Conservation (phyloP, 2,329 filamentous ascomycete species). For the Exophiala xenobiotica region DNA sequence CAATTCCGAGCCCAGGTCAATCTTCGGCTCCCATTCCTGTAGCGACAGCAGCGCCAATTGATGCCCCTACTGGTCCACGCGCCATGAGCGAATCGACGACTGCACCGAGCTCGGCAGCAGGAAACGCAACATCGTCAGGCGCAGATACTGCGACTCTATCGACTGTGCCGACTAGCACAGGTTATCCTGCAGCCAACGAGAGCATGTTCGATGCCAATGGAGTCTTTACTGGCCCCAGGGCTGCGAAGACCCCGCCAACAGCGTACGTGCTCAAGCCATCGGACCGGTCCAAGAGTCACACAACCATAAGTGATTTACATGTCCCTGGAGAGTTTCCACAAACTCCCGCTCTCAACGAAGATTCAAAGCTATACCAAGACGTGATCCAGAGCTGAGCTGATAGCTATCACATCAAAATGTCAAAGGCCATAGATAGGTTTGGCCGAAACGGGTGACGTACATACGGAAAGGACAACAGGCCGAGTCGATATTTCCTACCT, state of each 20-base stretch:
- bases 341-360: slow-evolving; percentile 16
- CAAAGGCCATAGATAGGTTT: neutral
- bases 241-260: slow-evolving; percentile 16
- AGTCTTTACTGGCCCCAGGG: slow-evolving; percentile 14
- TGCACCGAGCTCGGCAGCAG: slow-evolving; percentile 22
- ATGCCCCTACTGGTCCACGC: slow-evolving; percentile 24
- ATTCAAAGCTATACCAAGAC: slow-evolving; percentile 15
- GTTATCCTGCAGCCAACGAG: slow-evolving; percentile 9
- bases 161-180: slow-evolving; percentile 26
- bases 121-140: slow-evolving; percentile 19
- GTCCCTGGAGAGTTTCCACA: slow-evolving; percentile 66
- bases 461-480: slow-evolving; percentile 2
- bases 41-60: slow-evolving; percentile 21
- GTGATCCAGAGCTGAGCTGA: slow-evolving; percentile 14
- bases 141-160: slow-evolving; percentile 25
- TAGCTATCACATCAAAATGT: neutral
- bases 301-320: slow-evolving; percentile 64
- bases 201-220: slow-evolving; percentile 20
- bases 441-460: neutral
- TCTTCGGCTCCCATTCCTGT: slow-evolving; percentile 25
- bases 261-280: slow-evolving; percentile 19
- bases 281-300: slow-evolving; percentile 44
- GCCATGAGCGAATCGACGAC: slow-evolving; percentile 27
- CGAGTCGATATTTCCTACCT: slow-evolving; percentile 5
- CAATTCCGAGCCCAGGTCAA: slow-evolving; percentile 22